Evolutionary conservation across 148 eudicot genomes (phyloP), one percentile per base, ranked within the genome.

Genomic region (Camellia japonica): DNA sequence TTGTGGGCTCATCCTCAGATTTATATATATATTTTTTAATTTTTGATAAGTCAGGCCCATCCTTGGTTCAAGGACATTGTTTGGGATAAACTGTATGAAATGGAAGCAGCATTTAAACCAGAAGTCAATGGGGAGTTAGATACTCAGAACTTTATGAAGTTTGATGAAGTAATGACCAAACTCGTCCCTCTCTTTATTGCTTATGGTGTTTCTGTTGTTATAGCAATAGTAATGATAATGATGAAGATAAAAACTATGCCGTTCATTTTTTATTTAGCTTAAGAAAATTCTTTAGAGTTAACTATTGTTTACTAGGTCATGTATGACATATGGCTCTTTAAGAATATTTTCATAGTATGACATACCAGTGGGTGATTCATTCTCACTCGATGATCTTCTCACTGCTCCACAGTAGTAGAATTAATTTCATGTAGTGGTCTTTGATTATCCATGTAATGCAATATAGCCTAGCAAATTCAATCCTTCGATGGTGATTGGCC

Each of bases 61-160:
- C 94, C 97, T 72, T 95, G 99, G 99, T 95, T 95, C 85, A 87
- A 82, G 63, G 92, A 83, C 88, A 76, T 92, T 78, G 89, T 67
- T 78, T 95, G 99, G 99, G 99, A 95, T 84, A 90, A 88, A 83
- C 84, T 95, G 42, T 95, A 95, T 83, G 99, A 95, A 77, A 90
- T 87, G 93, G 99, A 90, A 55, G 99, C 99, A 74, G 97, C 99
- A 59, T 95, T 86, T 77, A 87, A 80, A 84, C 99, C 99, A 19
- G 93, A 95, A 85, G 97, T 95, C 79, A 90, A 90, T 77, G 99
- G 90, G 70, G 99, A 95, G 87, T 85, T 95, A 76, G 99, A 95
- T 83, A 95, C 99, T 69, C 97, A 91, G 72, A 95, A 95, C 86
- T 95, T 95, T 79, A 95, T 95, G 97, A 95, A 95, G 79, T 95